phyloP scores from a whole-genome alignment of 169 alveolate genomes.

The Plasmodium coatneyi region DNA sequence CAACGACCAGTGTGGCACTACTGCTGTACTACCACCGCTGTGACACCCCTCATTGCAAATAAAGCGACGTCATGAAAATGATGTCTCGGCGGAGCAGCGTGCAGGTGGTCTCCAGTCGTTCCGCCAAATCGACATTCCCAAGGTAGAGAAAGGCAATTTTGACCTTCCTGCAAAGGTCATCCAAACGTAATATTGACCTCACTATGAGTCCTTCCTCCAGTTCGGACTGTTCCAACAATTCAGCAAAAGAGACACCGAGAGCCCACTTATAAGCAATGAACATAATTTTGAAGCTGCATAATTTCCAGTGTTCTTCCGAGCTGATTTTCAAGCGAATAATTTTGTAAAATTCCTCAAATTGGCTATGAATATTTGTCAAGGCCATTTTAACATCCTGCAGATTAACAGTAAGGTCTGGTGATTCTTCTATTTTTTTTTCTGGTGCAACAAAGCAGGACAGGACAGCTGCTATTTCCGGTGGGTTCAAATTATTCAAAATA shows the following conservation, averaged over 20 bases:
- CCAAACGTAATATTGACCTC: constrained; percentile 91
- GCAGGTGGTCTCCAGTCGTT: constrained; percentile 87
- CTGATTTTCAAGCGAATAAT: constrained; percentile 75
- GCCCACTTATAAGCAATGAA: constrained; percentile 85
- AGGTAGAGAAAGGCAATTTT: constrained; percentile 89
- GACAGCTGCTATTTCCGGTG: constrained; percentile 86
- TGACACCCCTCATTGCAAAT: constrained; percentile 77
- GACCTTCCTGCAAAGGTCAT: constrained; percentile 89
- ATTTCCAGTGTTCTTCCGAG: constrained; percentile 81
- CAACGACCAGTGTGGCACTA: neutral
- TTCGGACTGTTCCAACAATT: constrained; percentile 81
- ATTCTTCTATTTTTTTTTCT: constrained; percentile 84
- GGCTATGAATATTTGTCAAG: constrained; percentile 77
- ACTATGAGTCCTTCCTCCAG: constrained; percentile 95
- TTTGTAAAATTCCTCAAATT: constrained; percentile 76
- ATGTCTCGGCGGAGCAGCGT: constrained; percentile 93
- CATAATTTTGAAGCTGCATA: constrained; percentile 73
- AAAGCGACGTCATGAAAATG: constrained; percentile 94
- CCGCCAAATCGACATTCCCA: constrained; percentile 90
- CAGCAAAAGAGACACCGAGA: constrained; percentile 83
- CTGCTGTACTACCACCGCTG: neutral
- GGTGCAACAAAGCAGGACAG: constrained; percentile 85
- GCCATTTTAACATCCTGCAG: constrained; percentile 84
- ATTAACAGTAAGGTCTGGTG: constrained; percentile 85
- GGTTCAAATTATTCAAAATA: constrained; percentile 79